A percentile compares a stretch with the other conserved stretches of the same genome.
These are phyloP conservation scores for Cryptococcus jaspeensis DNA, from an alignment of 1,284 basidiomycete species.

Conservation along the genomic window DNA sequence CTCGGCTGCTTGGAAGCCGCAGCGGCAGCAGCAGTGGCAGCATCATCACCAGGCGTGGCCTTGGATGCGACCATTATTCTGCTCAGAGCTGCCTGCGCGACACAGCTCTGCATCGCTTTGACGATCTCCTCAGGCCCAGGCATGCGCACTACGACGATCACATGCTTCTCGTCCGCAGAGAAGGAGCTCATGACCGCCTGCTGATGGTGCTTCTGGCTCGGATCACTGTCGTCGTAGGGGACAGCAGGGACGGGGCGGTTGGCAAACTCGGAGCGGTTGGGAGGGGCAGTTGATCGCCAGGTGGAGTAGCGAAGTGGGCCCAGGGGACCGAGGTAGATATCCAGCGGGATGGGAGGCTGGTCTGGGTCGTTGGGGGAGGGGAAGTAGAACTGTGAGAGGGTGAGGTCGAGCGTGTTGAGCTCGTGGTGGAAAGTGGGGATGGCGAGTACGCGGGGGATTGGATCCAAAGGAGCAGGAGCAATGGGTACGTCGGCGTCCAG, in stretches of 20 bases:
- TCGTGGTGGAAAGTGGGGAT: constrained; percentile 70
- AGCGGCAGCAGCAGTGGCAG: too few relatives aligned
- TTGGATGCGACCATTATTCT: too few relatives aligned
- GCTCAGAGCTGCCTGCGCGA: constrained; percentile 1
- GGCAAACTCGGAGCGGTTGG: neutral
- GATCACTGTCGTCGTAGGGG: constrained; percentile 11
- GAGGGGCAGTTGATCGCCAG: constrained; percentile 39
- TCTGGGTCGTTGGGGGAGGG: constrained; percentile 50
- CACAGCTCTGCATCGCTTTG: constrained; percentile 27
- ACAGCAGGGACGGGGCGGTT: constrained; percentile 9
- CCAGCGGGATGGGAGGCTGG: constrained; percentile 58
- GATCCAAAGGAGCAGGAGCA: constrained; percentile 58
- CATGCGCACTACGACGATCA: constrained; percentile 39
- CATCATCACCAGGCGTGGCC: too few relatives aligned
- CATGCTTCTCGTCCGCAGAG: constrained; percentile 34
- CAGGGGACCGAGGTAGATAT: constrained; percentile 83
- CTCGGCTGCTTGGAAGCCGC: too few relatives aligned
- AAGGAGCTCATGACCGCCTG: constrained; percentile 30
- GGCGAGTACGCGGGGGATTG: constrained; percentile 81
- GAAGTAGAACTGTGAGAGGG: constrained; percentile 69
- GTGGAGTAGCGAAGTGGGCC: constrained; percentile 64
- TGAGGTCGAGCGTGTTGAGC: constrained; percentile 73
- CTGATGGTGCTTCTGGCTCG: neutral
- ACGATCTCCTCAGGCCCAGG: constrained; percentile 33
- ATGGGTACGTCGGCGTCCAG: neutral